Evolutionary conservation across 2,329 filamentous ascomycete species (phyloP).

Genomic region (Xylariaceae sp.): DNA sequence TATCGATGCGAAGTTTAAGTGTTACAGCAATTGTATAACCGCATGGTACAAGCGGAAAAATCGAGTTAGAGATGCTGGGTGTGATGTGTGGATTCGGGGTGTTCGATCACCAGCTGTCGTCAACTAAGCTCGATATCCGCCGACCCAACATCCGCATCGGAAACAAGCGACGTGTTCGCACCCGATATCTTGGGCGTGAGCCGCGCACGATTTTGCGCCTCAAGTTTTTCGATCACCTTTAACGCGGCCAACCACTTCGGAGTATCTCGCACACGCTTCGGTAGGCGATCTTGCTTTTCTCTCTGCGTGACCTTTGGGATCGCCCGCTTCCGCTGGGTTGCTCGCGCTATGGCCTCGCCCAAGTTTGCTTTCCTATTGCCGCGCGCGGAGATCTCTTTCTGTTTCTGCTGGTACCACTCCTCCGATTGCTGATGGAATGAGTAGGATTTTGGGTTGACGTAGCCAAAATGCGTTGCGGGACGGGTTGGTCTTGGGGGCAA

Average conservation of each 20-base stretch:
- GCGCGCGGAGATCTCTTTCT: constrained; percentile 46
- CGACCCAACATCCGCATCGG: constrained; percentile 9
- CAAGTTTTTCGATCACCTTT: constrained; percentile 32
- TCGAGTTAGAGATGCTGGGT: no score
- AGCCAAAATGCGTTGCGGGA: constrained; percentile 38
- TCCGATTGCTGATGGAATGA: constrained; percentile 42
- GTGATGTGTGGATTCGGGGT: no score
- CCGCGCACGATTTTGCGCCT: constrained; percentile 4
- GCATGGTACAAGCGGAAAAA: no score
- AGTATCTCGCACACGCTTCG: constrained; percentile 43
- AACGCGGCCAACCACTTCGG: constrained; percentile 44
- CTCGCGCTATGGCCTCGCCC: constrained; percentile 38
- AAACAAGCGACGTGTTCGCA: constrained; percentile 11
- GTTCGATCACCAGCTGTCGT: no score
- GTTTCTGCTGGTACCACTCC: constrained; percentile 46
- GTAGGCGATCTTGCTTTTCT: constrained; percentile 29
- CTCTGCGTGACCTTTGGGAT: constrained; percentile 20
- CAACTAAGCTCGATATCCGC: constrained; percentile 5
- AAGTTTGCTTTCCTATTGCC: constrained; percentile 48
- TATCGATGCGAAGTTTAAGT: no score
- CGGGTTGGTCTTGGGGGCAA: constrained; percentile 21
- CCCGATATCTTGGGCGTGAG: background rate
- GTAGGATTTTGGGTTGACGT: constrained; percentile 50
- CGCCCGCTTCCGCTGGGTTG: constrained; percentile 35
- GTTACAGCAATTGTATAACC: no score